phyloP scores from a whole-genome alignment of 805 yeast genomes.

The Candida broadrunensis region DNA sequence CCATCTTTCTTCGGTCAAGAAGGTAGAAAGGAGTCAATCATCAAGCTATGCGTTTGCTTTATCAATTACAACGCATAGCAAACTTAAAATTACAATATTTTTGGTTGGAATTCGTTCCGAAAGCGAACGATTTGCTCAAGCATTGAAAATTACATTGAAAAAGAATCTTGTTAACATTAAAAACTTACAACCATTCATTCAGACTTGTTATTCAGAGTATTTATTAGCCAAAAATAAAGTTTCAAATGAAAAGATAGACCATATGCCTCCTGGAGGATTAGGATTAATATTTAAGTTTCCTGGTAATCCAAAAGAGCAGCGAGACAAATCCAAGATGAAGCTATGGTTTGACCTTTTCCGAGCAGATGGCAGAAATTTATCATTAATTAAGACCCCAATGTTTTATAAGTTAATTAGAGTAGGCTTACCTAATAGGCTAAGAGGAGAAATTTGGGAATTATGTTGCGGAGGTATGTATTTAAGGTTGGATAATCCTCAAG shows the following conservation, averaged over 20 bases:
- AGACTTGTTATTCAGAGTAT: slow-evolving; percentile 82
- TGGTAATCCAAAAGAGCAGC: slow-evolving; percentile 73
- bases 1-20: slow-evolving; percentile 74
- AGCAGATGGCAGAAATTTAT: slow-evolving; percentile 79
- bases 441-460: slow-evolving; percentile 97
- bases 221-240: slow-evolving; percentile 59
- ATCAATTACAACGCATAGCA: slow-evolving; percentile 65
- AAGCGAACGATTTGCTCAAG: slow-evolving; percentile 76
- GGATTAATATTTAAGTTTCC: slow-evolving; percentile 87
- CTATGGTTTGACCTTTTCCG: slow-evolving; percentile 91
- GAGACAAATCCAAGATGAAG: slow-evolving; percentile 83
- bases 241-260: slow-evolving; percentile 38
- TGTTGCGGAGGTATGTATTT: slow-evolving; percentile 81
- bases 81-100: slow-evolving; percentile 60
- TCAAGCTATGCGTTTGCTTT: slow-evolving; percentile 76
- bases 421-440: slow-evolving; percentile 88
- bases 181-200: slow-evolving; percentile 60
- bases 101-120: slow-evolving; percentile 77
- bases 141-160: slow-evolving; percentile 58
- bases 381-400: slow-evolving; percentile 68
- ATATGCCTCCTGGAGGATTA: slow-evolving; percentile 77
- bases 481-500: slow-evolving; percentile 59
- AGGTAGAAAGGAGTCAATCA: slow-evolving; percentile 83
- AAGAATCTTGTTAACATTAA: slow-evolving; percentile 62
- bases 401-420: slow-evolving; percentile 83